Base-by-base conservation (phyloP, 768 basidiomycete species). In the Coprinellus micaceus region DNA sequence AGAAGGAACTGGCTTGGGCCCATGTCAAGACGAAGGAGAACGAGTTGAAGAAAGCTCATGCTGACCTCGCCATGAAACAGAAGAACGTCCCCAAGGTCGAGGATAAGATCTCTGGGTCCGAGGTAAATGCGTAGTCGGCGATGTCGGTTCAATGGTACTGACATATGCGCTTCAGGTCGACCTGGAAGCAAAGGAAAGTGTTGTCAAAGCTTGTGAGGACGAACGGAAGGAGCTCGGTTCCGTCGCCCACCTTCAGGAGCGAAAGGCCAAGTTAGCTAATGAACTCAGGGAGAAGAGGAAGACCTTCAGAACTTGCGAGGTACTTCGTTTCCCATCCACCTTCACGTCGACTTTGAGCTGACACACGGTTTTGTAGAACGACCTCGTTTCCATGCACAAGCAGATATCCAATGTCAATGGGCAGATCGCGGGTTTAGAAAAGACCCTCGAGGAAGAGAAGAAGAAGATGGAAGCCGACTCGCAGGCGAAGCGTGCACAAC, bases 1-100 rank as follows among this genome's bases (percentile, higher is more conserved):
- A 88, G 76, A 84, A 82, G 60, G 89, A 94, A 69, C 70, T 91
- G 19, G 93, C 92, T 2, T 97, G 95, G 94, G 82, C 92, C 13
- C 88, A 90, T 63, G 89, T 96, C 21, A 77, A 75, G 13, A 71
- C 72, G 9, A 94, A 94, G 67, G 79, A 90, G 67, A 69, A 74
- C 47, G 90, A 85, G 64, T 55, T 84, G 66, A 63, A 63, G 47
- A 60, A 63, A 21, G 74, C 77, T 52, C 52, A 71, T 37, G 63
- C 68, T 37, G 75, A 77, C 45, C 69, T 64, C 4, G 76, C 71
- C 0, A 75, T 68, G 61, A 40, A 69, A 46, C 57, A 65, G 33
- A 63, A 67, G 11, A 66, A 74, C 24, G 40, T 78, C 15, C 74
- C 76, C 19, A 76, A 72, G 61, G 71, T 79, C 48, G 60, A 76